Evolutionary conservation across 345 rosid genomes (phyloP).

Genomic region (Pistacia vera): DNA sequence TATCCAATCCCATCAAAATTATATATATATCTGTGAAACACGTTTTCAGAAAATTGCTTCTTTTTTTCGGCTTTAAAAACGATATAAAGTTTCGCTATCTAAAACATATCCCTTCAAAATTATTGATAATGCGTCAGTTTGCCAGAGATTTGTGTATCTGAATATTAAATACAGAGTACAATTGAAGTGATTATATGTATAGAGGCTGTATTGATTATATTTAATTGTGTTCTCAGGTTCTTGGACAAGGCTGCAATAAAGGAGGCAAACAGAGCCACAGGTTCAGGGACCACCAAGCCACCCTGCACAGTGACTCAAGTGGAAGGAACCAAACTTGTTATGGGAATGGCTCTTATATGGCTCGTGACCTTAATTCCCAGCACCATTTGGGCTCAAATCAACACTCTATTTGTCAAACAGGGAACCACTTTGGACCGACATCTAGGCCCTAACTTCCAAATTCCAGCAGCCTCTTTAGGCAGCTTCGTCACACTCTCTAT

Average conservation of each 20-base stretch:
- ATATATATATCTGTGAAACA: constrained; percentile 22
- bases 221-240: constrained; percentile 43
- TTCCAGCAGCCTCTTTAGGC: constrained; percentile 85
- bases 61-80: background rate
- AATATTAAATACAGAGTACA: too few species aligned
- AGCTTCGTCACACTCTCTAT: constrained; percentile 84
- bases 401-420: constrained; percentile 89
- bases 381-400: constrained; percentile 90
- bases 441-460: constrained; percentile 57
- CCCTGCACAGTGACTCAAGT: constrained; percentile 86
- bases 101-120: background rate
- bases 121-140: too few species aligned
- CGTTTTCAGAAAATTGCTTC: constrained; percentile 19
- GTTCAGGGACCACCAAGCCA: constrained; percentile 21
- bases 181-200: background rate
- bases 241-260: constrained; percentile 88
- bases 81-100: background rate
- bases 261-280: constrained; percentile 19
- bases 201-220: background rate
- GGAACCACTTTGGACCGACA: constrained; percentile 78
- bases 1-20: constrained; percentile 10
- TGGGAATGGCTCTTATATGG: constrained; percentile 80
- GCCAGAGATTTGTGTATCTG: too few species aligned
- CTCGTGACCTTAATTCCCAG: constrained; percentile 78
- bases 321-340: constrained; percentile 72